Evolutionary conservation across 805 yeast genomes (phyloP).

Genomic region (Kodamaea nitidulidarum): DNA sequence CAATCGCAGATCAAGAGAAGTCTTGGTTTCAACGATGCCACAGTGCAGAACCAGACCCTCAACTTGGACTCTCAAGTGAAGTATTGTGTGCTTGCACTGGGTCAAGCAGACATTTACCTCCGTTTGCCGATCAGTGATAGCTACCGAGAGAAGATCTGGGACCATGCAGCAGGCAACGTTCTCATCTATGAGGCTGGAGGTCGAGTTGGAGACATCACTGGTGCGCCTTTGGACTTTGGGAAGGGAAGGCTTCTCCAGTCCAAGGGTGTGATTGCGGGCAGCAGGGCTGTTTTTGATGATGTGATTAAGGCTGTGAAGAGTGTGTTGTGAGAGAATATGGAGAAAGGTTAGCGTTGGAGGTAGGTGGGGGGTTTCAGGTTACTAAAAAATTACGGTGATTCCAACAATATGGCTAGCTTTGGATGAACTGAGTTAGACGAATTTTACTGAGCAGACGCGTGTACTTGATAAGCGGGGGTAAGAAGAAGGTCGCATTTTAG

Average conservation of each 20-base stretch:
- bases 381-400: too few relatives aligned
- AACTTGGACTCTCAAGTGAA: slow-evolving; percentile 95
- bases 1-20: slow-evolving; percentile 69
- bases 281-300: slow-evolving; percentile 41
- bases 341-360: too few relatives aligned
- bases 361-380: too few relatives aligned
- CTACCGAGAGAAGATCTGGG: slow-evolving; percentile 96
- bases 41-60: slow-evolving; percentile 57
- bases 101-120: slow-evolving; percentile 88
- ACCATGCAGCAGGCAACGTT: slow-evolving; percentile 94
- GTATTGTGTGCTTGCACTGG: slow-evolving; percentile 85
- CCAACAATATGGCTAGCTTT: too few relatives aligned
- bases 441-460: too few relatives aligned
- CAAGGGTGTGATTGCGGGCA: slow-evolving; percentile 91
- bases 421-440: too few relatives aligned
- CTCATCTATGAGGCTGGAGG: slow-evolving; percentile 91
- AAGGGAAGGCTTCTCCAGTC: slow-evolving; percentile 76
- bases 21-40: slow-evolving; percentile 45
- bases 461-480: too few relatives aligned
- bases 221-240: slow-evolving; percentile 74
- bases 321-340: not conserved
- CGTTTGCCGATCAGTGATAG: slow-evolving; percentile 74
- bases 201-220: slow-evolving; percentile 77
- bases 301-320: slow-evolving; percentile 48
- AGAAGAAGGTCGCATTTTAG: too few relatives aligned